Percentiles rank a stretch among this genome's conserved stretches.
Conservation (phyloP, 1,284 basidiomycete species). For the Caloboletus firmus region DNA sequence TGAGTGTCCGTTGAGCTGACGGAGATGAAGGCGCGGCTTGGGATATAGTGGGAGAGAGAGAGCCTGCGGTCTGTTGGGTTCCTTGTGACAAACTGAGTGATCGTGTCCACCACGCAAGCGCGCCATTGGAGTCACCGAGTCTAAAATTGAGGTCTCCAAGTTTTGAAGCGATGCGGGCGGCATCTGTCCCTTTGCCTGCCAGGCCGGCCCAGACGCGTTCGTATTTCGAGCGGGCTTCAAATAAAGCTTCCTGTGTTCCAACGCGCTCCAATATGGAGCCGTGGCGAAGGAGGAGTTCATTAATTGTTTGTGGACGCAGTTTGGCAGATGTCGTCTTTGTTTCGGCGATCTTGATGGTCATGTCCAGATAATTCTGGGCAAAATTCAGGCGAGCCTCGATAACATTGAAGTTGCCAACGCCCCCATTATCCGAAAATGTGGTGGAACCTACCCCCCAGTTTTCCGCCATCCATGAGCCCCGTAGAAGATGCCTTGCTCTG, state of each 20-base stretch:
- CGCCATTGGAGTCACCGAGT: slow-evolving; percentile 52
- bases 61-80: slow-evolving; percentile 17
- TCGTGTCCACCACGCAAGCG: slow-evolving; percentile 65
- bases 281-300: slow-evolving; percentile 62
- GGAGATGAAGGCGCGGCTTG: slow-evolving; percentile 53
- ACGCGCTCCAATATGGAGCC: slow-evolving; percentile 70
- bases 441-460: slow-evolving; percentile 65
- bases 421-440: slow-evolving; percentile 38
- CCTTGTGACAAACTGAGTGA: slow-evolving; percentile 49
- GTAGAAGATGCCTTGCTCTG: slow-evolving; percentile 63
- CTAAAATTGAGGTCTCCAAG: slow-evolving; percentile 63
- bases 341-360: slow-evolving; percentile 51
- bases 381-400: slow-evolving; percentile 54
- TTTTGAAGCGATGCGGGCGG: slow-evolving; percentile 61
- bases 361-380: slow-evolving; percentile 56
- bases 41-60: slow-evolving; percentile 38
- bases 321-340: slow-evolving; percentile 36
- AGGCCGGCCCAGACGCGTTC: slow-evolving; percentile 60
- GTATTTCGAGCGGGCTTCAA: slow-evolving; percentile 60
- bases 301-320: slow-evolving; percentile 52
- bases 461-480: slow-evolving; percentile 76
- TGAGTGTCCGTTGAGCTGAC: slow-evolving; percentile 65
- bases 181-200: slow-evolving; percentile 41
- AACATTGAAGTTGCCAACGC: slow-evolving; percentile 40
- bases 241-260: slow-evolving; percentile 54